Evolutionary conservation across 768 basidiomycete genomes (phyloP).

Genomic region (Mrakia hoshinonis): DNA sequence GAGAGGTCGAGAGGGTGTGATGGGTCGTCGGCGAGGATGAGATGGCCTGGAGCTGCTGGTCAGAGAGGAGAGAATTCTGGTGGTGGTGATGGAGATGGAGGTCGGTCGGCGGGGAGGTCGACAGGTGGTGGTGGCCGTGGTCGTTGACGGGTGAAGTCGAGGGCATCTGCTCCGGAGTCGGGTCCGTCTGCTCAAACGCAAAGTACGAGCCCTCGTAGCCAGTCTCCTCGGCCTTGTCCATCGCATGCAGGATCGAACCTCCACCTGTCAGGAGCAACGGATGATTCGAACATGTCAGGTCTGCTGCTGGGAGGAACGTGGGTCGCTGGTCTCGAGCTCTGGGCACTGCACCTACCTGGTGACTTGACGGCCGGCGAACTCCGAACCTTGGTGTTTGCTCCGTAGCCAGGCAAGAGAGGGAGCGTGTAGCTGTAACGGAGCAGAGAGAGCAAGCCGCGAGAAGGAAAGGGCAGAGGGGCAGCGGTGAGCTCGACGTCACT

Average conservation of each 20-base stretch:
- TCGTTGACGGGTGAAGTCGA: neutral
- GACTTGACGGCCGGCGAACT: conserved; percentile 59
- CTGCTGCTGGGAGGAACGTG: conserved; percentile 5
- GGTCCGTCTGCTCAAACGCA: conserved; percentile 32
- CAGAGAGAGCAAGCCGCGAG: neutral
- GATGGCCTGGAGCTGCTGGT: neutral
- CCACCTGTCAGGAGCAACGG: conserved; percentile 38
- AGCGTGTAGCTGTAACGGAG: conserved; percentile 64
- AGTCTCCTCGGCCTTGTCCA: conserved; percentile 81
- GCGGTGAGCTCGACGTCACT: neutral
- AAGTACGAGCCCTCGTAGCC: conserved; percentile 86
- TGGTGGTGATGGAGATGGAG: neutral
- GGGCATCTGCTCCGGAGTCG: neutral
- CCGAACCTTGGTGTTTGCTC: conserved; percentile 72
- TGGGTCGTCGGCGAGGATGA: neutral
- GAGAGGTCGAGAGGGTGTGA: conserved; percentile 21
- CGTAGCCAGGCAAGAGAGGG: conserved; percentile 84
- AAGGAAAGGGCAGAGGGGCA: neutral
- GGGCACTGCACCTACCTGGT: conserved; percentile 29
- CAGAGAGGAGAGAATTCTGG: conserved; percentile 1
- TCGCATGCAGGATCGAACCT: conserved; percentile 55
- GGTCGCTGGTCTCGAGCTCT: neutral
- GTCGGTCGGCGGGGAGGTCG: neutral
- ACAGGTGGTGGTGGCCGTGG: neutral
- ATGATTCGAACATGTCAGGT: conserved; percentile 32